Conservation (phyloP, 108 stramenopile genomes). For the Conticribra weissflogii region DNA sequence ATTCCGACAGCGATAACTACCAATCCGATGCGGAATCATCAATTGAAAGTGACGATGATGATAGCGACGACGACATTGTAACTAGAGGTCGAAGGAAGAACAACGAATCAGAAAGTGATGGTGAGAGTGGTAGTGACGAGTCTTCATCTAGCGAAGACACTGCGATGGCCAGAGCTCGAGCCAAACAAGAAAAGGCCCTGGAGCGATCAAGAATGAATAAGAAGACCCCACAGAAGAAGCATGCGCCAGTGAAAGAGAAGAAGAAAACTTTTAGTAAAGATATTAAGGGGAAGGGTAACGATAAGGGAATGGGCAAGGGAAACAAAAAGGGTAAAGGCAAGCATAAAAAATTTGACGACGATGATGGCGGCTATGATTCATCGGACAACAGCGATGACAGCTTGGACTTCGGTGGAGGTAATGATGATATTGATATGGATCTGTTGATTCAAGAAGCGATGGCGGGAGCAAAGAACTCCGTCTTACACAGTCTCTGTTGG, state of each 20-base stretch:
- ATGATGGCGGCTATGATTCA: constrained; percentile 21
- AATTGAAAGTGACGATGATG: constrained; percentile 20
- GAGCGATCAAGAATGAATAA: constrained; percentile 25
- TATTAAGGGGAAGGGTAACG: constrained; percentile 50
- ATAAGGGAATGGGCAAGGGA: constrained; percentile 16
- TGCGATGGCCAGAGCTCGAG: constrained; percentile 53
- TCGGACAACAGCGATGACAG: constrained; percentile 42
- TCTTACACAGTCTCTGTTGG: constrained; percentile 90
- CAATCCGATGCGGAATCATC: constrained; percentile 19
- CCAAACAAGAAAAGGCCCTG: constrained; percentile 58
- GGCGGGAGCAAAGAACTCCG: constrained; percentile 74
- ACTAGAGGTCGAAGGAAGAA: constrained; percentile 4
- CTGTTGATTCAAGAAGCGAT: constrained; percentile 70
- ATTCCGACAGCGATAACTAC: constrained; percentile 35
- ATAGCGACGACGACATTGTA: constrained; percentile 5
- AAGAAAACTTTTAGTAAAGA: constrained; percentile 7
- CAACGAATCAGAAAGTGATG: constrained; percentile 3
- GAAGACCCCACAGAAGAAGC: constrained; percentile 33
- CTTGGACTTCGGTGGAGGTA: constrained; percentile 35
- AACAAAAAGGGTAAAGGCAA: constrained; percentile 35
- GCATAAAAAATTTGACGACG: constrained; percentile 50
- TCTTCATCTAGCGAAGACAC: constrained; percentile 41
- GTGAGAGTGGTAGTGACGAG: constrained; percentile 1
- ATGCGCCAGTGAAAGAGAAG: constrained; percentile 30
- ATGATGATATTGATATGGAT: constrained; percentile 59